Conservation (phyloP, 2,329 filamentous ascomycete genomes). For the Aphanoascus verrucosus region DNA sequence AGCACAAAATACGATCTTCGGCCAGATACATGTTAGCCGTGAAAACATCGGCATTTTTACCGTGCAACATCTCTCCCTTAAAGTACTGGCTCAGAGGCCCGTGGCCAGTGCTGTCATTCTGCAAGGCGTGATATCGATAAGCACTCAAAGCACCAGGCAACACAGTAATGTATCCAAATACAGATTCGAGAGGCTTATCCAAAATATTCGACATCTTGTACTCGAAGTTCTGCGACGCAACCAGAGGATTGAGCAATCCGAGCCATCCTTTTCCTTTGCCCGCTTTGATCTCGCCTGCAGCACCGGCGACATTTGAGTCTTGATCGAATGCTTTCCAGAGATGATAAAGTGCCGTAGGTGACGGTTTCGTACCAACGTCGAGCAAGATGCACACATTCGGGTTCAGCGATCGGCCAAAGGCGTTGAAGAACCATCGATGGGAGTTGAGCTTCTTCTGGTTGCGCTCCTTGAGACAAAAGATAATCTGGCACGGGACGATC, state of each 20-base stretch:
- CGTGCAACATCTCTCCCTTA: constrained; percentile 95
- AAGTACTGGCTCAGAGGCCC: constrained; percentile 96
- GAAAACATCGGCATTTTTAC: constrained; percentile 91
- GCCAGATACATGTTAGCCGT: constrained; percentile 99
- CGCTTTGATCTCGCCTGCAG: constrained; percentile 94
- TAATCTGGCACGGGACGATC: constrained; percentile 94
- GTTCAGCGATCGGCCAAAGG: constrained; percentile 81
- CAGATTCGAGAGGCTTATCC: constrained; percentile 91
- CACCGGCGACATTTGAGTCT: constrained; percentile 92
- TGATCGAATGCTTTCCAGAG: constrained; percentile 98
- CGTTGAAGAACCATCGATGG: constrained; percentile 98
- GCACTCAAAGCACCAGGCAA: constrained; percentile 88
- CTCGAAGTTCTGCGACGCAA: constrained; percentile 97
- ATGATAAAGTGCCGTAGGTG: constrained; percentile 84
- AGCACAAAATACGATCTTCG: constrained; percentile 97
- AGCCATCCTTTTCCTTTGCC: constrained; percentile 79
- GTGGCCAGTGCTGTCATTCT: constrained; percentile 92
- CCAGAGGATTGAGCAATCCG: constrained; percentile 82
- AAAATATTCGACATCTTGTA: constrained; percentile 99
- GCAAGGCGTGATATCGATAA: constrained; percentile 88
- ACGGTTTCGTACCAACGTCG: constrained; percentile 89
- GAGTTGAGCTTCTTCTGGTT: constrained; percentile 98
- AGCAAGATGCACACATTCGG: constrained; percentile 95
- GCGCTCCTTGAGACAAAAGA: constrained; percentile 97
- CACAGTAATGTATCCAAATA: constrained; percentile 97